Conservation (phyloP, 495 filamentous ascomycete species). For the Hypoxylon cercidicola region DNA sequence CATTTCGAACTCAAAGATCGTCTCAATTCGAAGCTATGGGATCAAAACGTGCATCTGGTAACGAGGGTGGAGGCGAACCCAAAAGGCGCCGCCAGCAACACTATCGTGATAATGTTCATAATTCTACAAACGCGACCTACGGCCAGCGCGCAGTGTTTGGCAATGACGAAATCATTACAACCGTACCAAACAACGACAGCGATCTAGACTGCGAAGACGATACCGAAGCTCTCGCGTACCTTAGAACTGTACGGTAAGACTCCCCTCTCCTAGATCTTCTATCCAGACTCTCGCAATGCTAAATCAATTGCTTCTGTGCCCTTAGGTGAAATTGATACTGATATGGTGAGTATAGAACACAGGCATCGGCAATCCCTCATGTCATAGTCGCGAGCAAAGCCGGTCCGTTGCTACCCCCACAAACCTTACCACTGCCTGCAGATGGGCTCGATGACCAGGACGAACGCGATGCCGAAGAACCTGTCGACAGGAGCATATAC, state of each 20-base stretch:
- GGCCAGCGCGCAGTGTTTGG: slow-evolving; percentile 84
- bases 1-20: not conserved
- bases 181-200: slow-evolving; percentile 51
- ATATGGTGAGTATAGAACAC: slow-evolving; percentile 69
- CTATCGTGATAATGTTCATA: not conserved
- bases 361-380: slow-evolving; percentile 75
- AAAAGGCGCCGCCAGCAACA: slow-evolving; percentile 15
- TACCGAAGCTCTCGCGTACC: slow-evolving; percentile 75
- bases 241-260: slow-evolving; percentile 82
- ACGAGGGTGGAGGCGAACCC: slow-evolving; percentile 35
- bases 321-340: slow-evolving; percentile 45
- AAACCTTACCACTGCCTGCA: slow-evolving; percentile 35
- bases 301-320: slow-evolving; percentile 27
- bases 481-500: slow-evolving; percentile 55
- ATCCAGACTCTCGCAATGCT: slow-evolving; percentile 29
- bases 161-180: slow-evolving; percentile 66
- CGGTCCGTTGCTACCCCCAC: slow-evolving; percentile 56
- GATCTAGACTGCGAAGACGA: slow-evolving; percentile 68
- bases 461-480: slow-evolving; percentile 42
- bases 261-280: slow-evolving; percentile 28
- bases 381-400: slow-evolving; percentile 67
- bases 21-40: slow-evolving; percentile 30
- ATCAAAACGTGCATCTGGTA: slow-evolving; percentile 44
- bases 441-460: slow-evolving; percentile 31
- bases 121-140: slow-evolving; percentile 68